A percentile compares a stretch with the other conserved stretches of the same genome.
These are phyloP conservation scores for Gentiana macrophylla DNA, from an alignment of 257 asterid genomes.

Conservation along the genomic window DNA sequence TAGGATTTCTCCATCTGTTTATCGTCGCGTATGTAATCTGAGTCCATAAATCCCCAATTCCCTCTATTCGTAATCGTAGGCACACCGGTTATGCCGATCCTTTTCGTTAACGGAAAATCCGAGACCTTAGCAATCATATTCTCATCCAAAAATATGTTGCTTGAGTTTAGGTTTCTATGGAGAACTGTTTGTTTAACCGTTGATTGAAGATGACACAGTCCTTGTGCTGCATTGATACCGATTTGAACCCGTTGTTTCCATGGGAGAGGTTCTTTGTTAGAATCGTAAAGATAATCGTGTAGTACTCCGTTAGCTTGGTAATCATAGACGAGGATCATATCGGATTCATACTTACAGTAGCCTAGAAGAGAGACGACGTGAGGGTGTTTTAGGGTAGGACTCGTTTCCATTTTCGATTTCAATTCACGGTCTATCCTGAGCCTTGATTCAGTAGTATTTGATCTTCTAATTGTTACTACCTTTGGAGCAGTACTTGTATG, in stretches of 20 bases:
- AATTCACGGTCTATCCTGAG: constrained; percentile 35
- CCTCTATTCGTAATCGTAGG: constrained; percentile 13
- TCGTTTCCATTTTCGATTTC: constrained; percentile 33
- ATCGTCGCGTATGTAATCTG: constrained; percentile 43
- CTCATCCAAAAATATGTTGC: constrained; percentile 49
- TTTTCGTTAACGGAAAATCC: constrained; percentile 35
- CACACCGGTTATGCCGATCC: constrained; percentile 14
- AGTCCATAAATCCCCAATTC: constrained; percentile 34
- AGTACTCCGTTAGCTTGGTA: constrained; percentile 44
- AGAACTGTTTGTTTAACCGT: constrained; percentile 35
- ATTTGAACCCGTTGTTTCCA: constrained; percentile 61
- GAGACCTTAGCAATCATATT: constrained; percentile 50
- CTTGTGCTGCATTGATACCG: constrained; percentile 45
- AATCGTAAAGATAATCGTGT: constrained; percentile 47
- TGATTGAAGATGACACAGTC: constrained; percentile 39
- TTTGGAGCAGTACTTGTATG: constrained; percentile 26
- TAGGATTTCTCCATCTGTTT: constrained; percentile 35
- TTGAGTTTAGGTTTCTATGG: constrained; percentile 41
- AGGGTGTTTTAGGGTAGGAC: constrained; percentile 20
- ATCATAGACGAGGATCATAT: constrained; percentile 41
- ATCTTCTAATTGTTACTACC: constrained; percentile 39
- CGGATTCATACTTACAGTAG: constrained; percentile 33
- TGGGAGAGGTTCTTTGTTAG: constrained; percentile 41
- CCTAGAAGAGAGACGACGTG: constrained; percentile 43
- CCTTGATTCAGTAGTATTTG: constrained; percentile 32